Percentiles rank a stretch among this genome's conserved stretches.
phyloP scores from a whole-genome alignment of 495 filamentous ascomycete genomes.

The Aspergillus olivimuriae region DNA sequence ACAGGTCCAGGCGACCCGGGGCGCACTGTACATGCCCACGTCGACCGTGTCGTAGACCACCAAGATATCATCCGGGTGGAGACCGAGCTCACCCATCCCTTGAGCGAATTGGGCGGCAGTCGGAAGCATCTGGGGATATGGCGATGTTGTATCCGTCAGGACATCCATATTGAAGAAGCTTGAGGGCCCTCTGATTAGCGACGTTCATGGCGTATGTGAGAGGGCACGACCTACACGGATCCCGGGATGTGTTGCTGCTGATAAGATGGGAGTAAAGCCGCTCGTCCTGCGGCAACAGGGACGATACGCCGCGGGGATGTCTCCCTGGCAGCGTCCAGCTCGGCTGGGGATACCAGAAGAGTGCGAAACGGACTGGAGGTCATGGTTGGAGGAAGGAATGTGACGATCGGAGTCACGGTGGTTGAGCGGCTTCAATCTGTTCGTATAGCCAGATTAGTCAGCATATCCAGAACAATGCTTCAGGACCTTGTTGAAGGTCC shows the following conservation, averaged over 20 bases:
- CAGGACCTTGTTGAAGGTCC: too few species aligned
- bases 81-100: constrained; percentile 16
- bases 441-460: too few species aligned
- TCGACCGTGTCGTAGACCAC: constrained; percentile 28
- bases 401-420: too few species aligned
- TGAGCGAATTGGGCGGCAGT: constrained; percentile 15
- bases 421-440: too few species aligned
- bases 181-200: too few species aligned
- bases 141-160: constrained; percentile 16
- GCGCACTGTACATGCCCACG: constrained; percentile 24
- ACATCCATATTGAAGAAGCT: constrained; percentile 30
- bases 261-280: constrained; percentile 7
- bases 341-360: constrained; percentile 13
- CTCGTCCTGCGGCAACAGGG: constrained; percentile 20
- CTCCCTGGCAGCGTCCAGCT: constrained; percentile 8
- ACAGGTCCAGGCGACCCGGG: constrained; percentile 26
- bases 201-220: neutral
- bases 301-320: constrained; percentile 15
- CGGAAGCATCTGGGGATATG: constrained; percentile 27
- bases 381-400: too few species aligned
- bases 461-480: too few species aligned
- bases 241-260: constrained; percentile 21
- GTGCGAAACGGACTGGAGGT: constrained; percentile 7
- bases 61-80: constrained; percentile 21
- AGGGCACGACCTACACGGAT: constrained; percentile 17